Base-by-base conservation (phyloP, 176 grass and related monocot genomes). In the Phyllostachys edulis region DNA sequence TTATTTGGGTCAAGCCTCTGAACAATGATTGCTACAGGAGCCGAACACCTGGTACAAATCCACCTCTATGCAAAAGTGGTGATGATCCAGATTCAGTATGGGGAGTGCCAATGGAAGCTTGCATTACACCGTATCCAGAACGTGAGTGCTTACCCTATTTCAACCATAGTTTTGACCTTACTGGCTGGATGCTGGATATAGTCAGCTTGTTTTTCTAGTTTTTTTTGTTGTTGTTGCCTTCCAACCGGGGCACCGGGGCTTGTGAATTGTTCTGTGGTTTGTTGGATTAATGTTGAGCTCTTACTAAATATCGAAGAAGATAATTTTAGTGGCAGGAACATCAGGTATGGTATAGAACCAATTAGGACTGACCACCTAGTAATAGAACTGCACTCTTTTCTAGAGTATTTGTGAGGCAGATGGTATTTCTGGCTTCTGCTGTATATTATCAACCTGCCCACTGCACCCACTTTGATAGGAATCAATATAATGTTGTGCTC, bases 1-100 rank as follows among this genome's bases (percentile, higher is more conserved):
- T 98, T 86, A 98, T 98, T 84, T 98, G 95, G 95, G 95, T 98
- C 71, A 98, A 98, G 63, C 96, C 96, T 82, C 76, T 98, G 75
- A 98, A 87, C 62, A 98, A 98, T 84, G 93, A 95, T 91, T 98
- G 96, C 87, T 98, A 98, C 73, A 90, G 88, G 80, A 98, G 79
- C 64, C 91, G 96, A 56, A 67, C 87, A 51, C 87, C 12, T 82
- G 89, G 93, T 66, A 95, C 87, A 20, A 89, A 81, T 69, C 96
- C 96, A 23, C 91, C 91, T 85, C 66, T 98, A 81, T 98, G 96
- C 86, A 98, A 90, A 92, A 73, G 88, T 10, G 78, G 78, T 13
- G 87, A 95, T 80, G 93, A 98, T 92, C 90, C 96, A 52, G 96
- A 98, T 95, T 86, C 65, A 5, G 93, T 98, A 36, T 98, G 96